A percentile compares a stretch with the other conserved stretches of the same genome.
Evolutionary conservation across 495 filamentous ascomycete species (phyloP).

Genomic region (Lasiosphaeria ovina): DNA sequence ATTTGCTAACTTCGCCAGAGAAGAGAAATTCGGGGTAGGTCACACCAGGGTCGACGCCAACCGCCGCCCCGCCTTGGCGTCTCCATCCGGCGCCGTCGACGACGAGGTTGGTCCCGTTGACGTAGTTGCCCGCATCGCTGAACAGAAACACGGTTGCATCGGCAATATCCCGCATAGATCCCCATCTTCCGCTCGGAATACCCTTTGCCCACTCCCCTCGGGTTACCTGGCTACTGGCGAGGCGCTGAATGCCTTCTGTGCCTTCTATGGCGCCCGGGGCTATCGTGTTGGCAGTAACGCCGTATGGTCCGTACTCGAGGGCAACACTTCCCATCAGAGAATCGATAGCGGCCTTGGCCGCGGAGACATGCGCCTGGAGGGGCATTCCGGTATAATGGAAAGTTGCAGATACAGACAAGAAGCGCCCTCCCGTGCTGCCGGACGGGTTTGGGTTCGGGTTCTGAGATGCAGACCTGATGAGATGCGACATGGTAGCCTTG

Average conservation of each 20-base stretch:
- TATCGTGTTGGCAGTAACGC: conserved; percentile 86
- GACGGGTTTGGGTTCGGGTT: conserved; percentile 48
- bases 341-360: conserved; percentile 90
- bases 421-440: conserved; percentile 69
- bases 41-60: conserved; percentile 47
- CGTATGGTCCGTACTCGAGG: conserved; percentile 83
- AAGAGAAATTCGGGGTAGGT: conserved; percentile 46
- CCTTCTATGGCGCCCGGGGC: conserved; percentile 73
- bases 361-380: conserved; percentile 80
- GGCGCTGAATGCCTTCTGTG: conserved; percentile 61
- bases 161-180: conserved; percentile 83
- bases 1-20: conserved; percentile 39
- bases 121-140: conserved; percentile 76
- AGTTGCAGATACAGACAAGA: conserved; percentile 84
- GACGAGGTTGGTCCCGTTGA: conserved; percentile 75
- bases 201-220: conserved; percentile 27
- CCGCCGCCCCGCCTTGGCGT: conserved; percentile 40
- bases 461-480: conserved; percentile 67
- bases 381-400: conserved; percentile 84
- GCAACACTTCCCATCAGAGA: conserved; percentile 70
- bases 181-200: conserved; percentile 69
- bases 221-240: conserved; percentile 41
- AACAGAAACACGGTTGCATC: conserved; percentile 90
- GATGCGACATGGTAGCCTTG: conserved; percentile 81
- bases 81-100: conserved; percentile 79